Evolutionary conservation across 2,329 filamentous ascomycete species (phyloP).

Genomic region (Ambrosiella xylebori): DNA sequence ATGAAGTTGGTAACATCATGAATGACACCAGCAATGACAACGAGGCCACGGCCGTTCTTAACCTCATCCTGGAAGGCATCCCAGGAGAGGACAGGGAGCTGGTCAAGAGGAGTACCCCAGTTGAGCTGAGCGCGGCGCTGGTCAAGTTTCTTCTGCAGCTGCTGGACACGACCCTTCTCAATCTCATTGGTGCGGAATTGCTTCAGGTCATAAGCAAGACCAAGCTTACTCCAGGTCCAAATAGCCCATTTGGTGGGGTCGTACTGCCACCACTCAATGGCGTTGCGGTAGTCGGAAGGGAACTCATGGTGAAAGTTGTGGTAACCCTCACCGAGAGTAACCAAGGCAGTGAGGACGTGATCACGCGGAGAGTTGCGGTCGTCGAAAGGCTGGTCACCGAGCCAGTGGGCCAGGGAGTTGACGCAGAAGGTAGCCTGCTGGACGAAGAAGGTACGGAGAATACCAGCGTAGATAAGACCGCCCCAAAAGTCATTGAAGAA

Average conservation of each 20-base stretch:
- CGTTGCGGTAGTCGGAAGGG: constrained; percentile 83
- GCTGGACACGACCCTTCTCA: constrained; percentile 77
- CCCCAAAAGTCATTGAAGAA: constrained; percentile 68
- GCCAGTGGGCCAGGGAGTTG: constrained; percentile 81
- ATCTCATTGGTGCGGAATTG: constrained; percentile 85
- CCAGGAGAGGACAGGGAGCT: constrained; percentile 73
- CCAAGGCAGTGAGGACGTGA: constrained; percentile 68
- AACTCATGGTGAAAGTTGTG: constrained; percentile 96
- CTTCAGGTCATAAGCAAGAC: constrained; percentile 74
- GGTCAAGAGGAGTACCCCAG: constrained; percentile 73
- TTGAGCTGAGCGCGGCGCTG: constrained; percentile 68
- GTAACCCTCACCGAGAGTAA: constrained; percentile 77
- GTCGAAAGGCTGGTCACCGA: constrained; percentile 82
- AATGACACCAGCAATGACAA: constrained; percentile 68
- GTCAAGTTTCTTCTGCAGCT: constrained; percentile 83
- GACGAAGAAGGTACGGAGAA: constrained; percentile 75
- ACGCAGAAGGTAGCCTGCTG: constrained; percentile 89
- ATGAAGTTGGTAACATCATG: constrained; percentile 75
- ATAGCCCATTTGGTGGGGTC: constrained; percentile 86
- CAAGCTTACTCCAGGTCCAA: constrained; percentile 67
- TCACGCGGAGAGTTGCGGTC: constrained; percentile 84
- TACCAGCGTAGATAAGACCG: constrained; percentile 70
- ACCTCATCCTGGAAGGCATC: constrained; percentile 66
- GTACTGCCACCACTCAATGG: constrained; percentile 80
- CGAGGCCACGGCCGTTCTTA: constrained; percentile 59